Conservation (phyloP, 106 monocot genomes). For the Narthecium ossifragum region DNA sequence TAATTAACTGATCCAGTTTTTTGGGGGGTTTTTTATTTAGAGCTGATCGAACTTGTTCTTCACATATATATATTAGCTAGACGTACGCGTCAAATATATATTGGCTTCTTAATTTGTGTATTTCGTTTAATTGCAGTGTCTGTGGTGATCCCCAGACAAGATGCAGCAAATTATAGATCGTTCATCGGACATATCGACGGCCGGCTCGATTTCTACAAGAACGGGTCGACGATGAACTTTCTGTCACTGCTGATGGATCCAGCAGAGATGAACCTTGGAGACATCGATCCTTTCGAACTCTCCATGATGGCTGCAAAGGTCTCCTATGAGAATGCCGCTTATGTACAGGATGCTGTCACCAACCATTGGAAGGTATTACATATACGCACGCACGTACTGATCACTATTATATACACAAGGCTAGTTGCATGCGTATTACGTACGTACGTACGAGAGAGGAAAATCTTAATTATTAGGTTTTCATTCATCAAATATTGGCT, state of each 20-base stretch:
- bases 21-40: too few relatives aligned
- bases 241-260: neutral
- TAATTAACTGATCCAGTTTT: neutral
- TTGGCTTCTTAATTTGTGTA: neutral
- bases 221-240: neutral
- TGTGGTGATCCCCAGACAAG: slow-evolving; percentile 2
- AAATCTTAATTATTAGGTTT: too few relatives aligned
- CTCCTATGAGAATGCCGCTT: slow-evolving; percentile 7
- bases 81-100: neutral
- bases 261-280: neutral
- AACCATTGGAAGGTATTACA: slow-evolving; percentile 5
- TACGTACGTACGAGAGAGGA: too few relatives aligned
- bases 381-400: too few relatives aligned
- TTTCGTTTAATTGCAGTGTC: neutral
- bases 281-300: slow-evolving; percentile 2
- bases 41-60: neutral
- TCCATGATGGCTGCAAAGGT: slow-evolving; percentile 12
- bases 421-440: too few relatives aligned
- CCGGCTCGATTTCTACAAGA: slow-evolving; percentile 2
- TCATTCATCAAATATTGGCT: too few relatives aligned
- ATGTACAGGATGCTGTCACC: neutral
- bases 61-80: neutral
- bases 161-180: neutral
- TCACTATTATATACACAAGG: too few relatives aligned
- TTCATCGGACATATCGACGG: neutral